Percentiles rank a stretch among this genome's conserved stretches.
Evolutionary conservation across 2,329 filamentous ascomycete genomes (phyloP).

Genomic region (Fusarium nisikadoi): DNA sequence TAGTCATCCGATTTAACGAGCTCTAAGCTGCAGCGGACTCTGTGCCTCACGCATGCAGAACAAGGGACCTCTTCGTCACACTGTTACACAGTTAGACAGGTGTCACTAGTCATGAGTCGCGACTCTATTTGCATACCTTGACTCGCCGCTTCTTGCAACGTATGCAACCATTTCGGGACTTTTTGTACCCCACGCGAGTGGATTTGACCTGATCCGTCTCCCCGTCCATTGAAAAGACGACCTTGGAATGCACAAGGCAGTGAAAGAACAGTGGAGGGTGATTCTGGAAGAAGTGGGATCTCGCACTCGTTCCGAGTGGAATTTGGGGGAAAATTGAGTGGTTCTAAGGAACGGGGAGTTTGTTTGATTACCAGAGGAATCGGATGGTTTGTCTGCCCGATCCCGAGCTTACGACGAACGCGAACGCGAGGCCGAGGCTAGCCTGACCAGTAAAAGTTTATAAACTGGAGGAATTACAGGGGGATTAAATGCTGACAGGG

Average conservation of each 20-base stretch:
- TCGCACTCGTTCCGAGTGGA: conserved; percentile 26
- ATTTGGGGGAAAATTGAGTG: neutral
- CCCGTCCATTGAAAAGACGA: neutral
- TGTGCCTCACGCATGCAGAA: conserved; percentile 25
- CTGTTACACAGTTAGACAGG: neutral
- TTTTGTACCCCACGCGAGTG: conserved; percentile 31
- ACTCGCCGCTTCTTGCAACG: conserved; percentile 30
- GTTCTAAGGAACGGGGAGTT: no score
- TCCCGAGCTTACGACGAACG: conserved; percentile 5
- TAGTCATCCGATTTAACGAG: neutral
- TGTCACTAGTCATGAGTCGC: neutral
- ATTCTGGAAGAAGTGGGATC: neutral
- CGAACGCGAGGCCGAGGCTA: conserved; percentile 2
- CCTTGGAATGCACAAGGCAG: neutral
- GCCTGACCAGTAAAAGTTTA: neutral
- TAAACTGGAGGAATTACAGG: rapidly evolving
- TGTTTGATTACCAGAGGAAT: neutral
- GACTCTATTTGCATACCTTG: neutral
- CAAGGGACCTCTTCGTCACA: conserved; percentile 28
- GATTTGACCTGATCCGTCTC: neutral
- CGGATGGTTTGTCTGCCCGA: conserved; percentile 7
- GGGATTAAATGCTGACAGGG: neutral
- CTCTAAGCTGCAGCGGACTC: conserved; percentile 23
- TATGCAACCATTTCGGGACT: conserved; percentile 30
- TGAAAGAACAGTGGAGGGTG: neutral